phyloP scores from a whole-genome alignment of 257 asterid species.

The Paulownia fortunei region DNA sequence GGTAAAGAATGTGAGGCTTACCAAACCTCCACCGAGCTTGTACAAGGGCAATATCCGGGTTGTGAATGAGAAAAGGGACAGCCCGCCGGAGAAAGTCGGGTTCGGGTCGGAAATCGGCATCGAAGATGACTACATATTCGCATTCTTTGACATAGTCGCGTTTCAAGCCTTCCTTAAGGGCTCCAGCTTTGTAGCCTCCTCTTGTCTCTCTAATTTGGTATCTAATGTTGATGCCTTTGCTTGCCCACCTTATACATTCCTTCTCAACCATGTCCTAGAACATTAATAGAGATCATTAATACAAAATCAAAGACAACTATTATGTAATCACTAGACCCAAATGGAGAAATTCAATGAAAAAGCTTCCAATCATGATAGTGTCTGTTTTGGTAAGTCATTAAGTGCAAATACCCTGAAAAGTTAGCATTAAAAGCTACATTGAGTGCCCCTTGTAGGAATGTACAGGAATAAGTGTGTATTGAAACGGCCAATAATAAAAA shows the following conservation, averaged over 20 bases:
- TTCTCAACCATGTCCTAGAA: slow-evolving; percentile 90
- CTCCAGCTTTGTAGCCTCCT: slow-evolving; percentile 98
- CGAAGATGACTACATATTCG: slow-evolving; percentile 85
- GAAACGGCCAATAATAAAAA: neutral
- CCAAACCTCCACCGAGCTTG: slow-evolving; percentile 99
- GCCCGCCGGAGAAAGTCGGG: slow-evolving; percentile 88
- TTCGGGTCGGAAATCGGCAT: slow-evolving; percentile 96
- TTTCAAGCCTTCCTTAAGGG: slow-evolving; percentile 88
- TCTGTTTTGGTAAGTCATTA: slow-evolving; percentile 14
- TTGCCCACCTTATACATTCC: slow-evolving; percentile 90
- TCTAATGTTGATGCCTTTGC: slow-evolving; percentile 76
- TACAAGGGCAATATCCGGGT: slow-evolving; percentile 79
- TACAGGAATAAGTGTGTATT: neutral
- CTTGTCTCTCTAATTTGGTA: slow-evolving; percentile 84
- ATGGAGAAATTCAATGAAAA: neutral
- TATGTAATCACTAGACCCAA: neutral
- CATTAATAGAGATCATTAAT: slow-evolving; percentile 6
- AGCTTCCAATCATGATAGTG: neutral
- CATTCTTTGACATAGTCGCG: slow-evolving; percentile 79
- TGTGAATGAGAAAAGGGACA: slow-evolving; percentile 81
- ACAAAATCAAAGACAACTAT: neutral
- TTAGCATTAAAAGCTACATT: neutral
- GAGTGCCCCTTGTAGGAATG: neutral
- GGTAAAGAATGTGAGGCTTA: slow-evolving; percentile 30
- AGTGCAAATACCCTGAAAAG: neutral